Conservation (phyloP, 1,284 basidiomycete genomes). For the Austropuccinia psidii region DNA sequence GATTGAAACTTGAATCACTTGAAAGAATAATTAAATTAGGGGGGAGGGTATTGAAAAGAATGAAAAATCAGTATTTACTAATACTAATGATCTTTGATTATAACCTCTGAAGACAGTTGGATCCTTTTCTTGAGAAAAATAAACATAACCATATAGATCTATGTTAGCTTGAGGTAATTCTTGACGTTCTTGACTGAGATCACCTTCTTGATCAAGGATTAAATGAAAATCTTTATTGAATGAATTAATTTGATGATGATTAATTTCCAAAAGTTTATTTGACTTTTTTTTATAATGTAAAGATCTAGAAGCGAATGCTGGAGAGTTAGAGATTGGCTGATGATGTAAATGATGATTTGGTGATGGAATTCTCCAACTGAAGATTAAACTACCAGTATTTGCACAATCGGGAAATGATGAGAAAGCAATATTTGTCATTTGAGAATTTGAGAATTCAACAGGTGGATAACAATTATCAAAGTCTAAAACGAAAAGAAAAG, state of each 20-base stretch:
- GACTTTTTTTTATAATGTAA: no score
- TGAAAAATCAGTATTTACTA: not conserved
- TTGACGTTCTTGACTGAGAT: no score
- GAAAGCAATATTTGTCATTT: slow-evolving; percentile 61
- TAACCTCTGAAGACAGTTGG: slow-evolving; percentile 44
- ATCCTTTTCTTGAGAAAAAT: slow-evolving; percentile 46
- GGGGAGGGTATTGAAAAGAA: not conserved
- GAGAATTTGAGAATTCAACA: not conserved
- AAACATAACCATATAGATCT: slow-evolving; percentile 45
- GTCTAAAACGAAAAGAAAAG: not conserved
- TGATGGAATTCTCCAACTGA: slow-evolving; percentile 43
- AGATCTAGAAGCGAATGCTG: no score
- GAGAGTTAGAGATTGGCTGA: slow-evolving; percentile 56
- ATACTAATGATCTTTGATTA: slow-evolving; percentile 40
- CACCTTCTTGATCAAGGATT: no score
- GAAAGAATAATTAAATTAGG: not conserved
- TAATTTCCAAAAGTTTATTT: no score
- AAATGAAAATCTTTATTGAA: no score
- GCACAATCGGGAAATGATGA: slow-evolving; percentile 83
- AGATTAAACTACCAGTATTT: slow-evolving; percentile 46
- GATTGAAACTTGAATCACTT: not conserved
- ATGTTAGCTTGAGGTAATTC: not conserved
- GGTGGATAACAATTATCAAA: slow-evolving; percentile 34
- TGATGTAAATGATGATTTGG: slow-evolving; percentile 49
- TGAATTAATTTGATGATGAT: no score